Evolutionary conservation across 2,329 filamentous ascomycete genomes (phyloP).

Genomic region (Thermothelomyces thermophilus): DNA sequence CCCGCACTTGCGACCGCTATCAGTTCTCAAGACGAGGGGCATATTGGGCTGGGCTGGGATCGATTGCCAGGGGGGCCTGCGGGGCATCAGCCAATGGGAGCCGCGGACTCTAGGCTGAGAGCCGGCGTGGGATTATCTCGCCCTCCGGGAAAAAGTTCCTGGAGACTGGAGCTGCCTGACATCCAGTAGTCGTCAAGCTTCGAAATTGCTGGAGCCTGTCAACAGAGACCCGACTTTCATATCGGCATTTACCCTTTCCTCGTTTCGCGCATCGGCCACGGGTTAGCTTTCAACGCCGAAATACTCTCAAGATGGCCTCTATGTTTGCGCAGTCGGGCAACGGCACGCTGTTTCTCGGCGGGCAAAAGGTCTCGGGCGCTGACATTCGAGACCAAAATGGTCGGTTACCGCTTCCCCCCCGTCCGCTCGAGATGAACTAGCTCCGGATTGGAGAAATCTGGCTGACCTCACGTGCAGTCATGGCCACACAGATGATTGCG

Average conservation of each 20-base stretch:
- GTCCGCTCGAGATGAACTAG: not conserved
- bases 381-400: constrained; percentile 98
- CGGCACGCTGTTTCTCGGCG: constrained; percentile 93
- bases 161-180: constrained; percentile 20
- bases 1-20: constrained; percentile 19
- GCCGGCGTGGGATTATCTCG: constrained; percentile 23
- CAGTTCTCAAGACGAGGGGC: constrained; percentile 19
- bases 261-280: constrained; percentile 1
- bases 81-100: constrained; percentile 13
- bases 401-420: constrained; percentile 32
- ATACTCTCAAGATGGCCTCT: constrained; percentile 63
- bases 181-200: constrained; percentile 20
- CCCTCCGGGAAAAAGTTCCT: constrained; percentile 25
- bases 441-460: constrained; percentile 1
- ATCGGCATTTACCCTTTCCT: constrained; percentile 6
- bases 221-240: constrained; percentile 16
- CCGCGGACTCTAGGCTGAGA: not conserved
- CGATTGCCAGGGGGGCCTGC: constrained; percentile 2
- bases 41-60: constrained; percentile 15
- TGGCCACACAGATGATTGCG: constrained; percentile 91
- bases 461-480: constrained; percentile 48
- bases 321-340: constrained; percentile 95
- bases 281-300: constrained; percentile 1
- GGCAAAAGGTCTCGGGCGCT: constrained; percentile 91
- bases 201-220: constrained; percentile 26